Evolutionary conservation across 768 basidiomycete genomes (phyloP).

Genomic region (Piloderma croceum): DNA sequence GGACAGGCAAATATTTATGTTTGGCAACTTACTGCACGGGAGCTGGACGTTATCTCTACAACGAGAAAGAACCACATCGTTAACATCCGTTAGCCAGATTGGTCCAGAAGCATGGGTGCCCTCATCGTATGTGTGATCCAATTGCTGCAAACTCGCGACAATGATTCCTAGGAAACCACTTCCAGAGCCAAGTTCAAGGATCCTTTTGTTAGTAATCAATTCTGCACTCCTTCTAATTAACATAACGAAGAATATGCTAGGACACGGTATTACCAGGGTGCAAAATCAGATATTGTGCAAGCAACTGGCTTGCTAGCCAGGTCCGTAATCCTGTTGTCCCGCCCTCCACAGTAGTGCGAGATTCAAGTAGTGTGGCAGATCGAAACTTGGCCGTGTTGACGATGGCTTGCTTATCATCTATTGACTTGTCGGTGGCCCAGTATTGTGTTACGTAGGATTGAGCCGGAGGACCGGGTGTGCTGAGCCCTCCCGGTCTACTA

Average conservation of each 20-base stretch:
- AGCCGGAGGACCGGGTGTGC: slow-evolving; percentile 29
- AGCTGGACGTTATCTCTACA: slow-evolving; percentile 58
- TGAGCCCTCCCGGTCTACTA: too few species aligned
- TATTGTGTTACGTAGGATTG: slow-evolving; percentile 65
- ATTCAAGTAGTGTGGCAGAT: slow-evolving; percentile 62
- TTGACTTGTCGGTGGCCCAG: slow-evolving; percentile 46
- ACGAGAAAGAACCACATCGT: slow-evolving; percentile 54
- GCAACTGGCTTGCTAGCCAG: slow-evolving; percentile 66
- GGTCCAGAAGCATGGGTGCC: slow-evolving; percentile 3
- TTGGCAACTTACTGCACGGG: slow-evolving; percentile 54
- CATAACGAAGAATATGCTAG: slow-evolving; percentile 4
- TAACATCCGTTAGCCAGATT: slow-evolving; percentile 59
- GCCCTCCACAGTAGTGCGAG: slow-evolving; percentile 63
- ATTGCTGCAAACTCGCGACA: slow-evolving; percentile 50
- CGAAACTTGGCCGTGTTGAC: slow-evolving; percentile 28
- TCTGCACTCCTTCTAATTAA: slow-evolving; percentile 25
- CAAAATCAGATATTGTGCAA: slow-evolving; percentile 55
- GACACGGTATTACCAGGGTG: slow-evolving; percentile 43
- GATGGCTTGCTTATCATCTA: background rate
- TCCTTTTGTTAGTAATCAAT: slow-evolving; percentile 36
- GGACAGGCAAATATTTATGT: background rate
- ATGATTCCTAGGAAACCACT: slow-evolving; percentile 70
- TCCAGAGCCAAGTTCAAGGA: slow-evolving; percentile 75
- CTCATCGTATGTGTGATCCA: slow-evolving; percentile 3
- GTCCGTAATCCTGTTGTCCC: slow-evolving; percentile 80